phyloP scores from a whole-genome alignment of 345 rosid species.

The Sapria himalayana region DNA sequence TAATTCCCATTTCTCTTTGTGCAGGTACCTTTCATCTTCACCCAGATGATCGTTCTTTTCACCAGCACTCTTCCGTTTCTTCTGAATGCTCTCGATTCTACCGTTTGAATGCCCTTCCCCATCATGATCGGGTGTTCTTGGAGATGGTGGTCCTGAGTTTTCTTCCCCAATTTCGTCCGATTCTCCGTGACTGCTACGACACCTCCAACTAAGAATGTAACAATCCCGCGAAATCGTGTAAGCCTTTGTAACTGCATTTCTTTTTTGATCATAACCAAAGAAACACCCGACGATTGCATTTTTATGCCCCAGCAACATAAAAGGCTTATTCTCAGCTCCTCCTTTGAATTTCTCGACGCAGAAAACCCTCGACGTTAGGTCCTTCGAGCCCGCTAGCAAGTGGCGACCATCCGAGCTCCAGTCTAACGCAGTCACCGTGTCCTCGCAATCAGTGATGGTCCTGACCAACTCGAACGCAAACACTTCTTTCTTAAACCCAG shows the following conservation, averaged over 20 bases:
- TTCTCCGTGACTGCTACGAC: slow-evolving; percentile 14
- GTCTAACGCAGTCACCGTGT: slow-evolving; percentile 34
- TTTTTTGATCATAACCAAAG: slow-evolving; percentile 56
- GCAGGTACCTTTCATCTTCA: slow-evolving; percentile 29
- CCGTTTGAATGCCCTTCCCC: slow-evolving; percentile 12
- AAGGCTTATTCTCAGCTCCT: slow-evolving; percentile 45
- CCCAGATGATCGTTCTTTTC: slow-evolving; percentile 16
- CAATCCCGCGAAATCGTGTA: slow-evolving; percentile 67
- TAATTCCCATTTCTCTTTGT: slow-evolving; percentile 46
- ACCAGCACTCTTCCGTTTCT: slow-evolving; percentile 43
- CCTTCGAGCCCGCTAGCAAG: slow-evolving; percentile 72
- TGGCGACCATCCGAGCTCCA: slow-evolving; percentile 71
- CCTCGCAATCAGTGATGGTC: slow-evolving; percentile 64
- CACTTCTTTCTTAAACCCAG: slow-evolving; percentile 50
- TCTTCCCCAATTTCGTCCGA: slow-evolving; percentile 13
- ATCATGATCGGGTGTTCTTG: slow-evolving; percentile 40
- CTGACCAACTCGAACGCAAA: slow-evolving; percentile 56
- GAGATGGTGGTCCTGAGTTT: slow-evolving; percentile 30
- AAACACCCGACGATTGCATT: slow-evolving; percentile 75
- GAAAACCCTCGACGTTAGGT: slow-evolving; percentile 60
- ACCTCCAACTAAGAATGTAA: slow-evolving; percentile 61
- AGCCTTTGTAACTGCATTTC: slow-evolving; percentile 23
- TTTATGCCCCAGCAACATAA: slow-evolving; percentile 69
- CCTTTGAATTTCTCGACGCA: slow-evolving; percentile 31
- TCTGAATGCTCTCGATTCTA: slow-evolving; percentile 8